Evolutionary conservation across 495 filamentous ascomycete species (phyloP), one percentile per base, ranked within the genome.

Genomic region (Tuber aestivum): DNA sequence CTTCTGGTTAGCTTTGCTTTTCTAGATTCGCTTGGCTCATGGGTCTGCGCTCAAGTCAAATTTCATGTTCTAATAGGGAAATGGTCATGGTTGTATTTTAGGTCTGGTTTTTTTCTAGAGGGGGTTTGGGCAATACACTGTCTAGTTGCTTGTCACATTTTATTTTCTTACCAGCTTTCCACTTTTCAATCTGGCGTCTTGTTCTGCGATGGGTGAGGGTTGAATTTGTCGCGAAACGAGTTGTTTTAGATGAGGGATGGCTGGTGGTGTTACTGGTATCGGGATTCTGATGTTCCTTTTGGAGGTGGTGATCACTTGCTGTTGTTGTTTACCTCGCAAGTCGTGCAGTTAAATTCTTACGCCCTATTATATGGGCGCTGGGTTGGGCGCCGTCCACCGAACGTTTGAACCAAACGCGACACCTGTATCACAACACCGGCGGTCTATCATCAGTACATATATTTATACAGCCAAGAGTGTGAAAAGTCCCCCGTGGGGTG

Each of bases 31-130:
- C 72, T 75, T 61, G 32, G n/a, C 10, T 75, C 16, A 9, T 21
- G 69, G 76, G 74, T 41, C 71, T 70, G 70, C 70, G 21, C 77
- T 70, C 74, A 48, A 50, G 70, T 56, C 41, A 37, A 65, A 65
- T 65, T 32, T 35, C 27, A 35, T 65, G 56, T 32, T 65, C 56
- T 65, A 65, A 65, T 65, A 35, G 56, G 56, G 27, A 35, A 65
- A 65, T 35, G 27, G 56, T 65, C 56, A 65, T 16, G 12, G 56
- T 14, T 65, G 56, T 65, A 65, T 12, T 65, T 65, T 65, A 65
- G 56, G 56, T 65, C 65, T 42, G 48, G 69, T 4, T 71, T 61
- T 1, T 65, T 69, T 69, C 56, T 65, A 65, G 56, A 65, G n/a
- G 27, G 27, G 56, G 27, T 65, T 35, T 65, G 56, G 27, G 56